phyloP scores from a whole-genome alignment of 805 yeast species.

The Pichia nanzhaoensis region DNA sequence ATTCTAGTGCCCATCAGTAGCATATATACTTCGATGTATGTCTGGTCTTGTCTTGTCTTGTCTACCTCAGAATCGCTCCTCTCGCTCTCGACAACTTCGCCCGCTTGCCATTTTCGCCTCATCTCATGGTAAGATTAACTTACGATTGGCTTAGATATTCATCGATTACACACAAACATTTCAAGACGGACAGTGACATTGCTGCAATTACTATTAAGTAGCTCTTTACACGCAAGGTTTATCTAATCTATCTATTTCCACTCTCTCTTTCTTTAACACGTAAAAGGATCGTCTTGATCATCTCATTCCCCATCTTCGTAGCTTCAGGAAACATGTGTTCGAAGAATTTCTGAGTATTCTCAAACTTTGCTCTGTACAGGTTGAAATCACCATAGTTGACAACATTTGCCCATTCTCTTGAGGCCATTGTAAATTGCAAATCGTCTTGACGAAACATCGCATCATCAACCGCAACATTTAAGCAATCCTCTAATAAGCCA shows the following conservation, averaged over 20 bases:
- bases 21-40: too few species aligned
- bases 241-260: not conserved
- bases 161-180: too few species aligned
- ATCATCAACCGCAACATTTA: constrained; percentile 63
- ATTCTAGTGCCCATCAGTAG: too few species aligned
- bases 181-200: too few species aligned
- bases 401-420: constrained; percentile 80
- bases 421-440: constrained; percentile 85
- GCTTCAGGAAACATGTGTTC: constrained; percentile 86
- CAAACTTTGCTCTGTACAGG: constrained; percentile 66
- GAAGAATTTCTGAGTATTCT: constrained; percentile 76
- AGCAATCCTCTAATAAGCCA: constrained; percentile 70
- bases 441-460: constrained; percentile 79
- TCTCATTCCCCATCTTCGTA: constrained; percentile 81
- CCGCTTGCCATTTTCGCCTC: too few species aligned
- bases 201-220: too few species aligned
- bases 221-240: too few species aligned
- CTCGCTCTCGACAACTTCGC: too few species aligned
- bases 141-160: too few species aligned
- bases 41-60: too few species aligned
- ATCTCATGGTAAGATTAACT: too few species aligned
- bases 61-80: too few species aligned
- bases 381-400: constrained; percentile 71
- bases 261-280: constrained; percentile 25
- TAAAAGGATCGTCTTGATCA: constrained; percentile 71